Evolutionary conservation across 345 rosid genomes (phyloP), one percentile per base, ranked within the genome.

Genomic region (Sapria himalayana): DNA sequence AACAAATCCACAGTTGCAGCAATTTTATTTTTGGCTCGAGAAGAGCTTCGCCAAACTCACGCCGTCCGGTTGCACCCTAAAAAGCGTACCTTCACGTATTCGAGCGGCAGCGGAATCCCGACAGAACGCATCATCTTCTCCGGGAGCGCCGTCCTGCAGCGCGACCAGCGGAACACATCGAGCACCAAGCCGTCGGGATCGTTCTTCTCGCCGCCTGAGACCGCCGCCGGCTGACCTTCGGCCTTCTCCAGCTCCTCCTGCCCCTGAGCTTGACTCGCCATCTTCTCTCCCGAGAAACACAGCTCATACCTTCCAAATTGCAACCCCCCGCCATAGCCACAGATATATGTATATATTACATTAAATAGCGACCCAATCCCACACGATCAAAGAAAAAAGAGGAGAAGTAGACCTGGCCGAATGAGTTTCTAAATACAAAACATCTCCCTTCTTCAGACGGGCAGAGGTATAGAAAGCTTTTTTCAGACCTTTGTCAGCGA

Each of bases 381-480:
- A 32, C 24, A 12, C 33, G 18, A 40, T 40, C 18, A 32, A 15
- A 10, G 33, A 20, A 19, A 25, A 36, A n/a, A 17, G 4, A 27
- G 18, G 25, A 17, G 25, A 9, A 10, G 11, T 22, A n/a, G 69
- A 84, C 99, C 95, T 84, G 93, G 85, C 74, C 14, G 93, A 73
- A 66, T 80, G 96, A 25, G 96, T 91, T 56, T 84, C 99, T 33
- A 84, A 51, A 65, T 84, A 91, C 50, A 91, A 38, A 51, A 84
- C 99, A 54, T 91, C 96, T 54, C 99, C 99, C 59, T 84, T 91
- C 66, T 84, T 91, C 73, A 91, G 62, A 19, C 96, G 93, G 20
- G 96, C 96, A 54, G 99, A 91, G 45, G 99, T 91, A 51, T 70
- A 80, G 1, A 77, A 81, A 32, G 93, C 74, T 63, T 80, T 84